These are phyloP conservation scores for Chaetomium globosum DNA, from an alignment of 2,329 filamentous ascomycete species.

Conservation along the genomic window DNA sequence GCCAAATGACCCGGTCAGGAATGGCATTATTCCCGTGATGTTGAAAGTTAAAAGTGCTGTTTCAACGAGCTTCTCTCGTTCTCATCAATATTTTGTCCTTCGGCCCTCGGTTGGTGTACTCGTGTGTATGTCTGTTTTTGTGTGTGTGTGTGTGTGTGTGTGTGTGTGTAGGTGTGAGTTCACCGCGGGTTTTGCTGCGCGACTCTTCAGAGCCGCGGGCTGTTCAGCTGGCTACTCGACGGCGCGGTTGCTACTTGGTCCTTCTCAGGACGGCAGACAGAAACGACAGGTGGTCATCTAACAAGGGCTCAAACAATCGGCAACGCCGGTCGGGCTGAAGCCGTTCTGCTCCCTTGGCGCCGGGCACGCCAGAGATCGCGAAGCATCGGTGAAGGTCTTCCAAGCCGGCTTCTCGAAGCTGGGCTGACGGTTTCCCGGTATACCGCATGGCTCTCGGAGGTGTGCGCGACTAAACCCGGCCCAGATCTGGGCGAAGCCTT, in stretches of 20 bases:
- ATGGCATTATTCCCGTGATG: neutral
- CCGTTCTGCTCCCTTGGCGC: neutral
- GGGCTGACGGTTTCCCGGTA: neutral
- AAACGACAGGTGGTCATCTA: neutral
- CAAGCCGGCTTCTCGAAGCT: neutral
- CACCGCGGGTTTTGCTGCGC: neutral
- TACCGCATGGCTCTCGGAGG: neutral
- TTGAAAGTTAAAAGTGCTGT: neutral
- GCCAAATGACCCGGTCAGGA: constrained; percentile 11
- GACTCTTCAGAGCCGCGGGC: neutral
- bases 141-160: neutral
- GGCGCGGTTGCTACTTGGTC: neutral
- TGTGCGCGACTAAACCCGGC: neutral
- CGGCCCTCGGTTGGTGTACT: neutral
- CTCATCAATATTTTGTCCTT: neutral
- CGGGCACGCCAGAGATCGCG: neutral
- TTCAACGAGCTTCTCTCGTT: neutral
- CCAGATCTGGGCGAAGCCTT: neutral
- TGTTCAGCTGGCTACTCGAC: neutral
- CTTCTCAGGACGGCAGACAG: neutral
- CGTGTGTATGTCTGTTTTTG: neutral
- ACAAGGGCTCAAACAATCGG: neutral
- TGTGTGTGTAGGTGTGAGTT: neutral
- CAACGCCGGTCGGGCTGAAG: neutral
- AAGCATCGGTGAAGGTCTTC: neutral